These are phyloP conservation scores for Xylariaceae sp. DNA, from an alignment of 2,329 filamentous ascomycete species.

Conservation along the genomic window DNA sequence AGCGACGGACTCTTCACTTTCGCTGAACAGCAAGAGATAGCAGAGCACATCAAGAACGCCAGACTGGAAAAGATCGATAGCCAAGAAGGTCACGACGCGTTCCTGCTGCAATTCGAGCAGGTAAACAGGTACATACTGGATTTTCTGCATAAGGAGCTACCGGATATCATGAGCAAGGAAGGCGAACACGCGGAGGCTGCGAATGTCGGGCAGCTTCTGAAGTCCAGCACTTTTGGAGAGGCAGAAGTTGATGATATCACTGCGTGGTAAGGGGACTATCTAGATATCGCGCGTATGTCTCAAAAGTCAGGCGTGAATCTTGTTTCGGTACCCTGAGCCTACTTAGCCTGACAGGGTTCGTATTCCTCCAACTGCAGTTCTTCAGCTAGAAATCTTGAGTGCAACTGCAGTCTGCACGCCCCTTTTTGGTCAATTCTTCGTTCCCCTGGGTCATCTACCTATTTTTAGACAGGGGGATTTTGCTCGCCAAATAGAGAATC, in stretches of 20 bases:
- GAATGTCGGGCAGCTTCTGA: slow-evolving; percentile 61
- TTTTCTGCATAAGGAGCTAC: slow-evolving; percentile 76
- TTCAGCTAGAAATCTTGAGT: no score
- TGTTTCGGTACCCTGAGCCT: no score
- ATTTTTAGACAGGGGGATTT: no score
- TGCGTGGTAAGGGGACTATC: slow-evolving; percentile 61
- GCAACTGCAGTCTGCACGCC: no score
- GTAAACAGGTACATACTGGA: slow-evolving; percentile 82
- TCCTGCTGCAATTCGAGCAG: slow-evolving; percentile 93
- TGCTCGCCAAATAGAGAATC: no score
- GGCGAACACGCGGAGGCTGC: slow-evolving; percentile 41
- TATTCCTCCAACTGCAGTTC: no score
- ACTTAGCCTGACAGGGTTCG: no score
- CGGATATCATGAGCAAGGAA: slow-evolving; percentile 76
- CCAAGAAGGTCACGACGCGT: slow-evolving; percentile 93
- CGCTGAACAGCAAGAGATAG: slow-evolving; percentile 90
- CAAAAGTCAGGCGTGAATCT: no score
- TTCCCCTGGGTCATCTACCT: no score
- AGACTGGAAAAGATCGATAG: slow-evolving; percentile 83
- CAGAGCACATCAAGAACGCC: slow-evolving; percentile 71
- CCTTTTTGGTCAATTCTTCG: no score
- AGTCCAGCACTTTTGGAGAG: slow-evolving; percentile 90
- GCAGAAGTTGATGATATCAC: slow-evolving; percentile 96
- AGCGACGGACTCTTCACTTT: slow-evolving; percentile 96
- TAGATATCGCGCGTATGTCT: no score